Evolutionary conservation across 768 basidiomycete genomes (phyloP).

Genomic region (Coprinopsis cinerea): DNA sequence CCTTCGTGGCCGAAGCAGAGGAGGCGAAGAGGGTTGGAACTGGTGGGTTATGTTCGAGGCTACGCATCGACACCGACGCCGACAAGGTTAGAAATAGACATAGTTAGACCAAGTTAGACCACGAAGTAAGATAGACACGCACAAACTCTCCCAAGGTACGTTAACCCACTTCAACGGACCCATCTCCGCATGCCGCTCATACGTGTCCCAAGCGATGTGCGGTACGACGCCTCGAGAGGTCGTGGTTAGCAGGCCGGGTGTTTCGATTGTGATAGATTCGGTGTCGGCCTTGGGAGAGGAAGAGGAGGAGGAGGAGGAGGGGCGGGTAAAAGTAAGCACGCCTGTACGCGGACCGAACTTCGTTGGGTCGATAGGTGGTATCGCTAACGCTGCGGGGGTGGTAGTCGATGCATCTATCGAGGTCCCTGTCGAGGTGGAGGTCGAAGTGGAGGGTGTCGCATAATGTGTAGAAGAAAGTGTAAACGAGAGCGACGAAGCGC

Average conservation of each 20-base stretch:
- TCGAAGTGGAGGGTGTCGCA: too few relatives aligned
- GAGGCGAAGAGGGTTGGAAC: slow-evolving; percentile 45
- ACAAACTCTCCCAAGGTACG: slow-evolving; percentile 81
- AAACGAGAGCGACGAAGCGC: too few relatives aligned
- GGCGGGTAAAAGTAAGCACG: not conserved
- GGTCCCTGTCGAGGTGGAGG: too few relatives aligned
- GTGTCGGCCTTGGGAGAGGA: slow-evolving; percentile 5
- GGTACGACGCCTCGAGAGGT: slow-evolving; percentile 73
- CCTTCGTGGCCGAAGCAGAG: not conserved
- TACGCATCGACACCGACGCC: slow-evolving; percentile 15
- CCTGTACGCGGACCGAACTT: not conserved
- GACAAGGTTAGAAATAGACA: slow-evolving; percentile 2
- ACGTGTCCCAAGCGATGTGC: slow-evolving; percentile 66
- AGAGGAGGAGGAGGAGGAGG: not conserved
- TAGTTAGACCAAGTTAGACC: slow-evolving; percentile 7
- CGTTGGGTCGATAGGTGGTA: too few relatives aligned
- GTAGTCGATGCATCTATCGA: too few relatives aligned
- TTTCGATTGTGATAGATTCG: slow-evolving; percentile 36
- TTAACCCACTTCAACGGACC: slow-evolving; percentile 56
- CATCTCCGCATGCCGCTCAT: slow-evolving; percentile 24
- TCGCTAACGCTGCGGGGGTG: too few relatives aligned
- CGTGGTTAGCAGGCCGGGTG: slow-evolving; percentile 54
- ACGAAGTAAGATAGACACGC: slow-evolving; percentile 26
- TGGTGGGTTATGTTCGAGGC: slow-evolving; percentile 65
- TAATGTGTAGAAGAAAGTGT: too few relatives aligned